A percentile compares a stretch with the other conserved stretches of the same genome.
These are phyloP conservation scores for Hemisphaericaspora lyxosophila DNA, from an alignment of 1,139 yeast genomes.

Conservation along the genomic window DNA sequence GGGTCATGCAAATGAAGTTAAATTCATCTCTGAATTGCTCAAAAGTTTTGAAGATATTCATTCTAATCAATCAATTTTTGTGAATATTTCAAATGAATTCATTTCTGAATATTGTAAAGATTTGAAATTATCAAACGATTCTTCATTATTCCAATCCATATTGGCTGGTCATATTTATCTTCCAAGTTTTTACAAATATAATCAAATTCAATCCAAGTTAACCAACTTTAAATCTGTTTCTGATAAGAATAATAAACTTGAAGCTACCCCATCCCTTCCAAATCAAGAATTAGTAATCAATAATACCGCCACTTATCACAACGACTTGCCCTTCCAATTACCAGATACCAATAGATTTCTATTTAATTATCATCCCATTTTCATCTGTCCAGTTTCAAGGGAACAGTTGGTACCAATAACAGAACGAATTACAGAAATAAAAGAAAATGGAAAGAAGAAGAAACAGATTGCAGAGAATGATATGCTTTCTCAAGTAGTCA, in stretches of 20 bases:
- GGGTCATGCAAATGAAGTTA: conserved; percentile 22
- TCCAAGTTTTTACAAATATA: conserved; percentile 70
- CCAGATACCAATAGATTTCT: conserved; percentile 43
- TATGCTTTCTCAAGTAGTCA: conserved; percentile 42
- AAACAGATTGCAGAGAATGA: conserved; percentile 13
- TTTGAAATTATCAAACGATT: conserved; percentile 64
- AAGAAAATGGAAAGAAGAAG: conserved; percentile 22
- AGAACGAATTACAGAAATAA: conserved; percentile 13
- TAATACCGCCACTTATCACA: conserved; percentile 25
- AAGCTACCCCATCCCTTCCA: conserved; percentile 1
- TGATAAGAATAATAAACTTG: conserved; percentile 35
- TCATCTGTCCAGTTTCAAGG: conserved; percentile 87
- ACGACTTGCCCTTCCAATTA: conserved; percentile 45
- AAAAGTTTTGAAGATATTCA: conserved; percentile 41
- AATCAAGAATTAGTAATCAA: conserved; percentile 5
- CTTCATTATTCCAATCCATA: conserved; percentile 66
- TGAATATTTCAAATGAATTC: conserved; percentile 49
- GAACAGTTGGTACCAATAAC: conserved; percentile 60
- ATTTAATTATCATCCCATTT: conserved; percentile 73
- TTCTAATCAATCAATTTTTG: conserved; percentile 30
- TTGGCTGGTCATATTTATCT: conserved; percentile 72
- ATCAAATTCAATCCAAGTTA: conserved; percentile 41
- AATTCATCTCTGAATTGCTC: conserved; percentile 44
- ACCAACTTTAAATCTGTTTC: conserved; percentile 25
- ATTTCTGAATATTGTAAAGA: conserved; percentile 67